Evolutionary conservation across 192 early-diverging fungal genomes (phyloP), one percentile per base, ranked within the genome.

Genomic region (Rhizophlyctis rosea): DNA sequence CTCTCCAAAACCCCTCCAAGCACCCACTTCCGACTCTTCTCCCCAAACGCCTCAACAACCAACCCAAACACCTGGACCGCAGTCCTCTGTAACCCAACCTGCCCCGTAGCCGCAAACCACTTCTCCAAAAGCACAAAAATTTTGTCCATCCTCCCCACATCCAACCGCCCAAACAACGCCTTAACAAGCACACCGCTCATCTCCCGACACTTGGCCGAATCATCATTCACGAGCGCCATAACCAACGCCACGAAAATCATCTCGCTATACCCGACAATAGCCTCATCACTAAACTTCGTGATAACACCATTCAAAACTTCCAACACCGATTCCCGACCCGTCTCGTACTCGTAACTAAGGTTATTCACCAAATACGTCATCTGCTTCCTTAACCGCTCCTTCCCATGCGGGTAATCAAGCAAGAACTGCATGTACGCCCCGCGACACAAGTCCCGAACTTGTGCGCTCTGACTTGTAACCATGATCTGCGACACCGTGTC

Each of bases 361-460:
- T 98, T 98, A 67, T 92, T 88, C 52, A 93, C 77, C 57, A 98
- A 71, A 69, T 92, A 96, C 58, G 76, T 82, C 81, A 98, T 89
- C 61, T 91, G 88, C 63, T 89, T 92, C 57, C 79, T 74, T 24
- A 98, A 72, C 50, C 93, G 81, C 1, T 77, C 77, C 39, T 84
- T 79, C 35, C 94, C 92, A 69, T 95, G 88, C 34, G 98, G 98
- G 72, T 98, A 99, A 62, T 96, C 89, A 68, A 98, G 77, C 58
- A 99, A 75, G 79, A 98, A 99, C 59, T 90, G 89, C 60, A 95
- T 84, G 66, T 87, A 87, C 3, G 86, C 82, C 34, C 84, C 76
- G 5, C 95, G 88, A 52, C 91, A 95, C 44, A 89, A 76, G 59
- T 96, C 91, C 34, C 94, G 87, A 27, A 90, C 81, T 50, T 90